These are phyloP conservation scores for Exophiala mesophila DNA, from an alignment of 2,329 filamentous ascomycete genomes.

Conservation along the genomic window DNA sequence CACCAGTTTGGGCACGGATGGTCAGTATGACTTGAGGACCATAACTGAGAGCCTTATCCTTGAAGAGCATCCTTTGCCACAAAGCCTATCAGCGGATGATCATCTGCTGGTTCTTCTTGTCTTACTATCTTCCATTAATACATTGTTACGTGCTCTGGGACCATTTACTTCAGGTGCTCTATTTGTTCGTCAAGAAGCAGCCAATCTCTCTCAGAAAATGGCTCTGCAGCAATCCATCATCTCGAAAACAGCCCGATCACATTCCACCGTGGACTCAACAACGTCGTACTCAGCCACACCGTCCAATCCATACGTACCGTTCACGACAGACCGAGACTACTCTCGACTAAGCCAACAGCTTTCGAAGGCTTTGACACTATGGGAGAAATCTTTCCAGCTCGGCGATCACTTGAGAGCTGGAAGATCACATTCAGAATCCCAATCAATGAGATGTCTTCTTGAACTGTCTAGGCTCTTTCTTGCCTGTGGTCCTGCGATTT, in stretches of 20 bases:
- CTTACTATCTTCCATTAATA: neutral
- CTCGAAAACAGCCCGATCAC: slow-evolving; percentile 6
- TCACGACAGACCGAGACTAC: slow-evolving; percentile 4
- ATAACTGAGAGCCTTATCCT: slow-evolving; percentile 1
- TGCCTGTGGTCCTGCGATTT: neutral
- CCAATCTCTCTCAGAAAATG: neutral
- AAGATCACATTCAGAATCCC: neutral
- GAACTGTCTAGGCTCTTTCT: slow-evolving; percentile 1
- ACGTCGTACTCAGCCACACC: neutral
- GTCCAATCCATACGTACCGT: neutral
- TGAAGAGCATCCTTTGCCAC: neutral
- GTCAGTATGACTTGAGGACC: slow-evolving; percentile 1
- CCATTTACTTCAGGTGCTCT: neutral
- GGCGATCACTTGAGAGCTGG: neutral
- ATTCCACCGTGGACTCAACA: no score
- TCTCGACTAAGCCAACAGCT: neutral
- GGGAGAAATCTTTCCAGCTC: neutral
- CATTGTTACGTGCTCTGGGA: neutral
- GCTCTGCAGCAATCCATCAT: neutral
- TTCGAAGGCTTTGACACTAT: neutral
- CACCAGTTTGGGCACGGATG: neutral
- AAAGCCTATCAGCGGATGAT: neutral
- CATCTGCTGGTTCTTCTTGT: slow-evolving; percentile 1
- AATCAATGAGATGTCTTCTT: slow-evolving; percentile 1
- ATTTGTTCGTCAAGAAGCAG: neutral